Percentiles rank a stretch among this genome's conserved stretches.
phyloP scores from a whole-genome alignment of 2,329 filamentous ascomycete genomes.

The Colletotrichum kahawae region DNA sequence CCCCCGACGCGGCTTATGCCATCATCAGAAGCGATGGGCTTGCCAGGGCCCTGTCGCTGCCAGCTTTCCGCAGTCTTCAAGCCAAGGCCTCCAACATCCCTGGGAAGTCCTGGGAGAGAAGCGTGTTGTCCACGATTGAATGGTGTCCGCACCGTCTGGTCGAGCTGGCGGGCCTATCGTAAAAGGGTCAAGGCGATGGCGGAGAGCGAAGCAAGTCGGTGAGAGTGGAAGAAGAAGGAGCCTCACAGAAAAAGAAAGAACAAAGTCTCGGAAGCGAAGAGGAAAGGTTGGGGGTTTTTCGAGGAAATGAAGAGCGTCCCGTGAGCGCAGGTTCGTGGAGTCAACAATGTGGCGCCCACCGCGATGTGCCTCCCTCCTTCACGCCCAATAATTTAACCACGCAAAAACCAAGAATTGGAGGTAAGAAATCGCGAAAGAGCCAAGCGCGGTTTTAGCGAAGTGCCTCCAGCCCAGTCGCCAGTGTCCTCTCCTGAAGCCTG shows the following conservation, averaged over 20 bases:
- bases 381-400: background rate
- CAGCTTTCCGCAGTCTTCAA: background rate
- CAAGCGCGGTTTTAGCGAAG: constrained; percentile 6
- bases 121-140: background rate
- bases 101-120: background rate
- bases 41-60: background rate
- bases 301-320: constrained; percentile 8
- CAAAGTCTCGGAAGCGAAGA: background rate
- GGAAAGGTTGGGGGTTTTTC: background rate
- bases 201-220: background rate
- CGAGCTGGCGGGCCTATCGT: background rate
- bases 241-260: background rate
- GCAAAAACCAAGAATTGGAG: background rate
- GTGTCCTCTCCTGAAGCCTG: background rate
- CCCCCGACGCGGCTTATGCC: constrained; percentile 5
- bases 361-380: background rate
- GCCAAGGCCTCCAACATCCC: background rate
- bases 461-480: background rate
- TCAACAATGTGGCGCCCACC: background rate
- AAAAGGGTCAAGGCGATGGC: background rate
- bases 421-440: background rate
- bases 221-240: background rate
- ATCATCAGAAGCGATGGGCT: background rate
- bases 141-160: background rate
- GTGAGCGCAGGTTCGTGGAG: constrained; percentile 12